Base-by-base conservation (phyloP, 352 stramenopile genomes). In the Halophytophthora batemanensis region DNA sequence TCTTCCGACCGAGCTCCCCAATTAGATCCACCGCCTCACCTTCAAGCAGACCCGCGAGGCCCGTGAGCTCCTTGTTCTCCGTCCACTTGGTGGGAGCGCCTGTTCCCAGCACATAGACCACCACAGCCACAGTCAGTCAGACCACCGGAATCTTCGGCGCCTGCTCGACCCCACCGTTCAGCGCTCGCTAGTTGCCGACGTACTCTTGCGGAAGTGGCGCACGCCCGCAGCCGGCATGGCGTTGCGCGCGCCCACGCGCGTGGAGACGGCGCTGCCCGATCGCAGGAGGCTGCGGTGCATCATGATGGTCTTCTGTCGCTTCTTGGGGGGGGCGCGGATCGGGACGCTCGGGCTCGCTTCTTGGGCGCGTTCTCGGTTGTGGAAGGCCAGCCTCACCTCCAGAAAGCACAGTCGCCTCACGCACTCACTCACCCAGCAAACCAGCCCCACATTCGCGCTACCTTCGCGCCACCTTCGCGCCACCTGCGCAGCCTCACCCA, bases 191-290 rank as follows among this genome's bases (percentile, higher is more conserved):
- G 25, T 10, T 8, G 0, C 18, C 4, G 1, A 75, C 68, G 54
- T 68, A 92, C 82, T 83, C 59, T 88, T 73, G 60, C 82, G 79
- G 61, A 92, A 90, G 65, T 84, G 71, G 40, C 82, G 82, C 42
- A 87, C 77, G 39, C 60, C 50, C 25, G 70, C 44, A 56, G 63
- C 39, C 21, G 66, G 44, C 37, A 56, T 59, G 48, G 59, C 50
- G 28, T 51, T 56, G 38, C 64, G 68, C 13, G 62, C 58, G 22
- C 35, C 41, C 37, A 52, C 34, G 40, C 64, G 63, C 45, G 68
- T 64, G 25, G 67, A 59, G 37, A 71, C 37, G 48, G 54, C 45
- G 44, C 31, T 71, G 57, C 64, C 62, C 42, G 64, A 69, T 68
- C 66, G 69, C 54, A 80, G 52, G 25, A 84, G 56, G 21, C 59